Percentiles rank a stretch among this genome's conserved stretches.
Conservation (phyloP, 225 moss, liverwort and hornwort species). For the Bryoerythrophyllum caledonicum region DNA sequence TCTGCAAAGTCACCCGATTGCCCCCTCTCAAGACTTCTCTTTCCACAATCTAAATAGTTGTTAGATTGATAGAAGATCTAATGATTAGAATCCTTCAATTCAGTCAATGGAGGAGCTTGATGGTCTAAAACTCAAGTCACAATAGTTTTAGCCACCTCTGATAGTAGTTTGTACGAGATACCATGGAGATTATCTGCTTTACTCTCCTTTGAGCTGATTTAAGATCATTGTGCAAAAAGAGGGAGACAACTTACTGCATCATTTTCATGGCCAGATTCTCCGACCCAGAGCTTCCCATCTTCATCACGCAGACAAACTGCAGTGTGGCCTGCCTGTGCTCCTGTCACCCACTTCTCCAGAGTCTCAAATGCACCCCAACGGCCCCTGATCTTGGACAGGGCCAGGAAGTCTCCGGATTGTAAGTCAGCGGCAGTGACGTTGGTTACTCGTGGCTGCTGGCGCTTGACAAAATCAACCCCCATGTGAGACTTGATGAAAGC, state of each 20-base stretch:
- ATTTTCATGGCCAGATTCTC: constrained; percentile 66
- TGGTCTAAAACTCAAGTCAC: no score
- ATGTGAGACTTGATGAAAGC: constrained; percentile 58
- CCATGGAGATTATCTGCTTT: no score
- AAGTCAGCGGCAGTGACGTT: constrained; percentile 44
- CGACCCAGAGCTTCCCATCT: constrained; percentile 64
- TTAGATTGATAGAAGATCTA: no score
- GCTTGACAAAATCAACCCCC: constrained; percentile 52
- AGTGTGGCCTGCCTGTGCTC: constrained; percentile 61
- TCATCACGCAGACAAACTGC: constrained; percentile 65
- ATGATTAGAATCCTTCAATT: no score
- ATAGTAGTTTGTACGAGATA: no score
- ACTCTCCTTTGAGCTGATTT: no score
- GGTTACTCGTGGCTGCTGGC: constrained; percentile 45
- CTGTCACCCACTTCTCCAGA: constrained; percentile 67
- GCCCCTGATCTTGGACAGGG: constrained; percentile 60
- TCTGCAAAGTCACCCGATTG: no score
- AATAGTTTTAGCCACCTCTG: no score
- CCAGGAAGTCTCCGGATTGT: constrained; percentile 59
- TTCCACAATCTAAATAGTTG: no score
- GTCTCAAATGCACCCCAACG: constrained; percentile 73
- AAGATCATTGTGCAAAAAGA: not conserved
- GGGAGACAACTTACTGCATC: constrained; percentile 33
- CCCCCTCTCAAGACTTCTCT: no score
- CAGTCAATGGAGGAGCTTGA: no score